Evolutionary conservation across 2,329 filamentous ascomycete genomes (phyloP), one percentile per base, ranked within the genome.

Genomic region (Byssochlamys sp.): DNA sequence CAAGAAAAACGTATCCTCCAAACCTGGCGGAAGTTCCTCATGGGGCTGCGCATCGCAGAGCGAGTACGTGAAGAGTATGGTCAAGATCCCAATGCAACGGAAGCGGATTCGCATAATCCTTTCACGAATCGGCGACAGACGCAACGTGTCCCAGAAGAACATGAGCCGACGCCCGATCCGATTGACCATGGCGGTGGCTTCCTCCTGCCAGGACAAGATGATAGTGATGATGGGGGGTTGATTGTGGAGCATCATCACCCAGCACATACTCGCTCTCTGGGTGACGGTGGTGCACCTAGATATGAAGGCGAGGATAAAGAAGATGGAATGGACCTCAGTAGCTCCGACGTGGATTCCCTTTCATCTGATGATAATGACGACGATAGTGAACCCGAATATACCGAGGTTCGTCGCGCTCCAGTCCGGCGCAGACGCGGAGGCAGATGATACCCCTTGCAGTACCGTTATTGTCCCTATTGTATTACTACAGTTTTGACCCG

Each of bases 21-120:
- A 0, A 83, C 85, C 63, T 99, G 94, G 94, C 83, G 89, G 58
- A 95, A 89, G 71, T 90, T 96, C 64, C 73, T 95, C 12, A 89
- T 91, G 79, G 91, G 91, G 0, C 69, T 96, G 73, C 81, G 90
- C 2, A 94, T 97, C 58, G 80, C 90, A 24, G 82, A 94, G 69
- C 81, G 90, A 53, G 86, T 95, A 48, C 80, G 80, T 48, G 81
- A 85, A 56, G 89, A 95, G 60, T 95, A 95, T 69, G 89, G 88
- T 1, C 80, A 73, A 4, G 66, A 68, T 56, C 64, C 65, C 7
- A 63, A 63, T 2, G 61, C 62, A 48, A 28, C 31, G 0, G 69
- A 71, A 52, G 57, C 61, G 6, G 68, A 75, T 58, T 57, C 64
- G 3, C 61, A 68, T 51, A 75, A 75, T 59, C 73, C 73, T 1